These are phyloP conservation scores for Ogataea ramenticola DNA, from an alignment of 805 yeast genomes.

Conservation along the genomic window DNA sequence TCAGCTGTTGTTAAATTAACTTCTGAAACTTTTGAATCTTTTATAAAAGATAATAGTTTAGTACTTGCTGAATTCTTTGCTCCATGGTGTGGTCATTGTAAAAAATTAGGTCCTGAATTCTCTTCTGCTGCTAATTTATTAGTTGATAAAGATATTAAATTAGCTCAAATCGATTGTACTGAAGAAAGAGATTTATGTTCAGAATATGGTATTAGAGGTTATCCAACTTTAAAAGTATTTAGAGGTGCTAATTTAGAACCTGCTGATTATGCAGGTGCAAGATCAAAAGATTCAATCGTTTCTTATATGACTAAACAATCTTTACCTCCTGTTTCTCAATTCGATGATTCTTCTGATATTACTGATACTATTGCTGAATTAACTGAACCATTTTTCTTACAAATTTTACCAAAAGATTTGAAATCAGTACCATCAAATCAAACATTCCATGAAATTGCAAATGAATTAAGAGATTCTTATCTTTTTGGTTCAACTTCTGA, in stretches of 20 bases:
- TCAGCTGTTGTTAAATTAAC: slow-evolving; percentile 83
- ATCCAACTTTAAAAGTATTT: slow-evolving; percentile 78
- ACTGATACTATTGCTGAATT: slow-evolving; percentile 37
- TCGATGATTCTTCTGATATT: slow-evolving; percentile 42
- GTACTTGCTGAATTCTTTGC: slow-evolving; percentile 86
- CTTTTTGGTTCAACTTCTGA: slow-evolving; percentile 47
- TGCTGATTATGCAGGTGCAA: slow-evolving; percentile 75
- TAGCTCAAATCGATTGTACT: slow-evolving; percentile 85
- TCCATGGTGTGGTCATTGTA: slow-evolving; percentile 98
- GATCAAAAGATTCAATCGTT: slow-evolving; percentile 73
- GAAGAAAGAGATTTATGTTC: slow-evolving; percentile 67
- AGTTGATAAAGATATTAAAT: slow-evolving; percentile 52
- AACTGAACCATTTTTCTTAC: slow-evolving; percentile 49
- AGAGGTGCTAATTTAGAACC: slow-evolving; percentile 42
- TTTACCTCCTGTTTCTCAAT: slow-evolving; percentile 61
- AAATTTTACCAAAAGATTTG: slow-evolving; percentile 30
- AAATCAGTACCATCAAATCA: slow-evolving; percentile 32
- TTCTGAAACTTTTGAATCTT: slow-evolving; percentile 54
- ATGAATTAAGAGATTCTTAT: slow-evolving; percentile 52
- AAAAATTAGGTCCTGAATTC: slow-evolving; percentile 76
- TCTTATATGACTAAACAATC: slow-evolving; percentile 76
- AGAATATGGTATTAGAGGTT: slow-evolving; percentile 65
- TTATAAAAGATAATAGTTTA: slow-evolving; percentile 64
- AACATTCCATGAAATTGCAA: slow-evolving; percentile 61
- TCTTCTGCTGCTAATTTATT: slow-evolving; percentile 63